A percentile compares a stretch with the other conserved stretches of the same genome.
Conservation (phyloP, 495 filamentous ascomycete genomes). For the Diplogelasinospora grovesii region DNA sequence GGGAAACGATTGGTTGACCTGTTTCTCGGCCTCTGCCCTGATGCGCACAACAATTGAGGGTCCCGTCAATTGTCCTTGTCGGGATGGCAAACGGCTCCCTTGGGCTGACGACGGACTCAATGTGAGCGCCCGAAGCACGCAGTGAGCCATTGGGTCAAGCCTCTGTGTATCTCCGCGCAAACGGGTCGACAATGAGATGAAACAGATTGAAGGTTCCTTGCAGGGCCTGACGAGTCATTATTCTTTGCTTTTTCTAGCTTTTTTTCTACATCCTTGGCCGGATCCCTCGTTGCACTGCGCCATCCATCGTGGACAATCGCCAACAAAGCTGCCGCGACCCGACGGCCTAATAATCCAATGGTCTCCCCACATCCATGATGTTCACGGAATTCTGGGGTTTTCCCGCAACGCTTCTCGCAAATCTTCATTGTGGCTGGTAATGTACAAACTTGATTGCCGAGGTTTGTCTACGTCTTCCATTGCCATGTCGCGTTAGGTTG, state of each 20-base stretch:
- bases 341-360: too few relatives aligned
- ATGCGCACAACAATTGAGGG: conserved; percentile 4
- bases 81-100: too few relatives aligned
- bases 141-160: conserved; percentile 9
- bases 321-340: conserved; percentile 9
- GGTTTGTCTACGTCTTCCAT: too few relatives aligned
- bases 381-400: conserved; percentile 4
- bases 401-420: conserved; percentile 3
- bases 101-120: too few relatives aligned
- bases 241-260: conserved; percentile 3
- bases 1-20: conserved; percentile 15
- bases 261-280: conserved; percentile 2
- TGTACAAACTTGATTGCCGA: too few relatives aligned
- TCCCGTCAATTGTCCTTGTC: too few relatives aligned
- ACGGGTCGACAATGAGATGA: conserved; percentile 20
- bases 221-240: conserved; percentile 22
- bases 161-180: conserved; percentile 9
- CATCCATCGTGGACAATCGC: conserved; percentile 2
- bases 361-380: too few relatives aligned
- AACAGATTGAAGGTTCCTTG: conserved; percentile 15
- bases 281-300: conserved; percentile 6
- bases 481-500: too few relatives aligned
- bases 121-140: conserved; percentile 24
- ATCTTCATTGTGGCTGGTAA: too few relatives aligned
- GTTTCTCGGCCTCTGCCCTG: conserved; percentile 11